Evolutionary conservation across 306 rosid species (phyloP), one percentile per base, ranked within the genome.

Genomic region (Clitoria ternatea): DNA sequence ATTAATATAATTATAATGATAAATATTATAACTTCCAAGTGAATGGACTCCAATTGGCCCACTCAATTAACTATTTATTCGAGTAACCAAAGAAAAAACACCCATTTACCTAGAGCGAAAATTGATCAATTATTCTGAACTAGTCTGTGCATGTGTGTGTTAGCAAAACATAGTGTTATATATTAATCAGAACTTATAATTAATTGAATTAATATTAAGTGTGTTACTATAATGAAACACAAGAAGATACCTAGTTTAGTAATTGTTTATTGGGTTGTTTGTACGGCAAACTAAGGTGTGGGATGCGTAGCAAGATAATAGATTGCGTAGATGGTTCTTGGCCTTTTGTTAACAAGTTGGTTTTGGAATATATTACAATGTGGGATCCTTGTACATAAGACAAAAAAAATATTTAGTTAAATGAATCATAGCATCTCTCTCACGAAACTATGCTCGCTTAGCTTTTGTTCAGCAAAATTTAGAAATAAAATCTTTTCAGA

Each of bases 241-340:
- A 59, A 59, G 43, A 5, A 37, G 44, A 36, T 56, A 66, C 18
- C 43, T 30, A 76, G 44, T 50, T 19, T 50, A 60, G 33, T 35
- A 23, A 20, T 61, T 48, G 15, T 77, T 73, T 62, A 62, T 59
- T 17, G 27, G 22, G 20, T 19, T 37, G 61, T 48, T 59, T 64
- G 78, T 61, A 49, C 45, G 71, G 66, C 69, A 48, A 72, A 70
- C 75, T 79, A 72, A 69, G 80, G 50, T 73, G 66, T 79, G 53
- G 61, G 84, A 83, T 82, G 42, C 86, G 87, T 65, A 83, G 83
- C 86, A 43, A 77, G 65, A 35, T 44, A 27, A 69, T 76, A 50
- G 87, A 89, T 87, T 77, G 22, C 29, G 74, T 89, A 55, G 86
- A 87, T 63, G 79, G 89, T 69, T 80, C 81, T 75, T 83, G 79